Percentiles rank a stretch among this genome's conserved stretches.
Conservation (phyloP, 2,329 filamentous ascomycete genomes). For the Phyllosticta citriasiana region DNA sequence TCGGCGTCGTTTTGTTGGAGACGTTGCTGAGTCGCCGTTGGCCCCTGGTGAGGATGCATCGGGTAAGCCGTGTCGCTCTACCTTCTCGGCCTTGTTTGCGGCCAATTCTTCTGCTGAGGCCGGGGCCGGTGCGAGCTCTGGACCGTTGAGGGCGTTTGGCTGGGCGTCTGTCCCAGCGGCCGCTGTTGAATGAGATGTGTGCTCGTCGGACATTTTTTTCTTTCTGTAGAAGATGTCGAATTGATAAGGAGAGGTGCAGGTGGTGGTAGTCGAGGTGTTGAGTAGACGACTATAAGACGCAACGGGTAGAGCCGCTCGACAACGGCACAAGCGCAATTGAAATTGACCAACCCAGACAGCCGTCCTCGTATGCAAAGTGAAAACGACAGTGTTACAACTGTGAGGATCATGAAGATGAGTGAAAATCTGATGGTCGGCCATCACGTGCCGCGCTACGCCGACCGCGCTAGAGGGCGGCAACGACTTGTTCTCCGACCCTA, state of each 20-base stretch:
- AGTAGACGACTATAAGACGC: neutral
- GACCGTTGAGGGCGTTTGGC: conserved; percentile 1
- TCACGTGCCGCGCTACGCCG: conserved; percentile 7
- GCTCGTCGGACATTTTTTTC: conserved; percentile 1
- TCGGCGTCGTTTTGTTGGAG: conserved; percentile 16
- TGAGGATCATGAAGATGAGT: neutral
- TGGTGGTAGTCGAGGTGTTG: neutral
- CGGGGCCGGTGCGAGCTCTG: conserved; percentile 18
- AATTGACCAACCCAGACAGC: neutral
- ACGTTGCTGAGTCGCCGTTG: conserved; percentile 22
- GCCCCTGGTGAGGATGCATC: conserved; percentile 14
- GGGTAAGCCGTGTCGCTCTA: conserved; percentile 22
- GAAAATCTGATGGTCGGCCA: neutral
- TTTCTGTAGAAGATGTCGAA: neutral
- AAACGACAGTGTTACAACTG: neutral
- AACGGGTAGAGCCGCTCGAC: neutral
- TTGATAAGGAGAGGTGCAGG: neutral
- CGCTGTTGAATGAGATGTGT: neutral
- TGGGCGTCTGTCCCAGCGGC: neutral
- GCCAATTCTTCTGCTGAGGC: conserved; percentile 24
- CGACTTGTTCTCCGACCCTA: neutral
- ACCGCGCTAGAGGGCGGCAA: neutral
- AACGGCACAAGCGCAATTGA: neutral
- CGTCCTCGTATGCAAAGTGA: neutral
- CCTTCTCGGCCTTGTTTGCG: conserved; percentile 31